A percentile compares a stretch with the other conserved stretches of the same genome.
phyloP scores from a whole-genome alignment of 1,139 yeast species.

The Sugiyamaella paludigena region DNA sequence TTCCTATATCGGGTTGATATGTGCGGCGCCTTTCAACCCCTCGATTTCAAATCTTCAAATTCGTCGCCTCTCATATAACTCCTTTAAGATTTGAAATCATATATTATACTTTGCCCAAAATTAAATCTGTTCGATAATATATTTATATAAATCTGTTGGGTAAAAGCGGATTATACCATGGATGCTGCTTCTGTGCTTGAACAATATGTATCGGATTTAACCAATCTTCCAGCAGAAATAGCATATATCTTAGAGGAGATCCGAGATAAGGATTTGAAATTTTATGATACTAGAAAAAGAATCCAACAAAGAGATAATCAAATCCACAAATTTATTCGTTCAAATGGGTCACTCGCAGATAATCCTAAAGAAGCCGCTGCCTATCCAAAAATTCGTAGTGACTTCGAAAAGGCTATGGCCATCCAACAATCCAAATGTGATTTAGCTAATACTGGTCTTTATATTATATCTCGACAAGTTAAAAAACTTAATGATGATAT shows the following conservation, averaged over 20 bases:
- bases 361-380: conserved; percentile 80
- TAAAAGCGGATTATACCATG: conserved; percentile 39
- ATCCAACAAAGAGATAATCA: conserved; percentile 71
- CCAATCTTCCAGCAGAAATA: conserved; percentile 88
- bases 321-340: conserved; percentile 76
- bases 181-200: conserved; percentile 76
- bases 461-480: conserved; percentile 71
- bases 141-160: too few species aligned
- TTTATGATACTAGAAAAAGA: conserved; percentile 65
- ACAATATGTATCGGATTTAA: conserved; percentile 68
- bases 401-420: conserved; percentile 56
- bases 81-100: too few species aligned
- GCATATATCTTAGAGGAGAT: conserved; percentile 79
- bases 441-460: conserved; percentile 79
- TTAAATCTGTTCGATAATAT: too few species aligned
- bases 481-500: conserved; percentile 72
- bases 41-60: too few species aligned
- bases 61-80: too few species aligned
- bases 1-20: too few species aligned
- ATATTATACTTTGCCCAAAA: too few species aligned
- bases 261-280: conserved; percentile 62
- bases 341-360: conserved; percentile 76
- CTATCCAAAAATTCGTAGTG: conserved; percentile 65
- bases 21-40: too few species aligned
- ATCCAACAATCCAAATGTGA: conserved; percentile 76